Conservation (phyloP, 106 monocot species). For the Dactylorhiza incarnata region DNA sequence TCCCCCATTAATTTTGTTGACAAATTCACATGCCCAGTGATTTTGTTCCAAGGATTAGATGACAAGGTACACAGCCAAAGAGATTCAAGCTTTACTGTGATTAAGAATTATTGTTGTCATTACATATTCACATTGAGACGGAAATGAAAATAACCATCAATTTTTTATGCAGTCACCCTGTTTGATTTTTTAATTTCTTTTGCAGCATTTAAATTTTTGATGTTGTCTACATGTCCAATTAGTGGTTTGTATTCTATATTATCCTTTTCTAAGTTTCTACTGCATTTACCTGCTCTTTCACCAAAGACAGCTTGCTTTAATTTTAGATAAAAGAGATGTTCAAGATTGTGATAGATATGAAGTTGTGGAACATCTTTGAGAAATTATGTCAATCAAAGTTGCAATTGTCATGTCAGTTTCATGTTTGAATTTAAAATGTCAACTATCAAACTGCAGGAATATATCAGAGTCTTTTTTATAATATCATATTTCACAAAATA, state of each 20-base stretch:
- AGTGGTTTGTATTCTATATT: not conserved
- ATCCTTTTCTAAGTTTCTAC: not conserved
- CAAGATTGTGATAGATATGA: no score
- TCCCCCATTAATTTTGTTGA: slow-evolving; percentile 93
- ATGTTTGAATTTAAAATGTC: no score
- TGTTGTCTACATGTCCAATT: not conserved
- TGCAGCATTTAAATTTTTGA: not conserved
- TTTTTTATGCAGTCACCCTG: not conserved
- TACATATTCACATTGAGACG: not conserved
- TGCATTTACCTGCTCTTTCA: not conserved
- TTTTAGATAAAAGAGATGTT: no score
- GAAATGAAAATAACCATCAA: not conserved
- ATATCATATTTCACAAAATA: no score
- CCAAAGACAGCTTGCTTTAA: not conserved
- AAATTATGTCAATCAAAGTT: no score
- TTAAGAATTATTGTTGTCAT: not conserved
- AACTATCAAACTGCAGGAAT: no score
- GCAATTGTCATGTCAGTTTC: no score
- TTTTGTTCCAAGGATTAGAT: slow-evolving; percentile 92
- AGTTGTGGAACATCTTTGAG: no score
- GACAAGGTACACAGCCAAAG: slow-evolving; percentile 62
- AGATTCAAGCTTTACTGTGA: not conserved
- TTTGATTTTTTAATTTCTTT: not conserved
- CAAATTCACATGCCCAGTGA: slow-evolving; percentile 79
- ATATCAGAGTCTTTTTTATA: no score